A percentile compares a stretch with the other conserved stretches of the same genome.
Evolutionary conservation across 2,329 filamentous ascomycete species (phyloP).

Genomic region (Sporothrix protearum): DNA sequence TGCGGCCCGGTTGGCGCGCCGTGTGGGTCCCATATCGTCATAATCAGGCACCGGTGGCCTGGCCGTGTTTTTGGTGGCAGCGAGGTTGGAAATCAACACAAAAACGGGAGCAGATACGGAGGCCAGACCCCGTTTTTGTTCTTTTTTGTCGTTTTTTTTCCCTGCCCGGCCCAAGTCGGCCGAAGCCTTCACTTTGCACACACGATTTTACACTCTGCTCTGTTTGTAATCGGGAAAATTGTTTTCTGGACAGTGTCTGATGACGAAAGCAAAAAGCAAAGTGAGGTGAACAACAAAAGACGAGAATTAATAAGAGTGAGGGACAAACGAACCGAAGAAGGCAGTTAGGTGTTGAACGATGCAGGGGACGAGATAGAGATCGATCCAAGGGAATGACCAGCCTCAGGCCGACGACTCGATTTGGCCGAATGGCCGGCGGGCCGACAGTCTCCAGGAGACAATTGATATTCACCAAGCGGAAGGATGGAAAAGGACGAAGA

Average conservation of each 20-base stretch:
- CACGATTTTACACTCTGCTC: too few species aligned
- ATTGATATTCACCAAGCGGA: background rate
- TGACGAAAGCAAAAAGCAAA: background rate
- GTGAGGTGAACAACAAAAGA: background rate
- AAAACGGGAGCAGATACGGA: background rate
- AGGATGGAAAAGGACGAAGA: background rate
- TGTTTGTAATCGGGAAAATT: background rate
- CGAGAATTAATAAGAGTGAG: background rate
- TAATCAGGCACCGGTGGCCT: background rate
- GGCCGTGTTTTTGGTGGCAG: background rate
- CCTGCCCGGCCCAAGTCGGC: background rate
- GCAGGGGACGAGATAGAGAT: background rate
- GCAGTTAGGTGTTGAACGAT: background rate
- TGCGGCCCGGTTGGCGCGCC: too few species aligned
- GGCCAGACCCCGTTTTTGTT: background rate
- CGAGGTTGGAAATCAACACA: background rate
- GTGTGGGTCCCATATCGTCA: background rate
- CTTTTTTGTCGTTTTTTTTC: background rate
- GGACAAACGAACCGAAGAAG: background rate
- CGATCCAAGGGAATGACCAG: background rate
- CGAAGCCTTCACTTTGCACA: too few species aligned
- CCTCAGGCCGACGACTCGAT: background rate
- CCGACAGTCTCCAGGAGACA: background rate
- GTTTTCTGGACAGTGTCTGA: background rate
- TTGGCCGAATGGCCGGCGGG: background rate